Evolutionary conservation across 352 stramenopile genomes (phyloP), one percentile per base, ranked within the genome.

Genomic region (Thraustochytrium aureum): DNA sequence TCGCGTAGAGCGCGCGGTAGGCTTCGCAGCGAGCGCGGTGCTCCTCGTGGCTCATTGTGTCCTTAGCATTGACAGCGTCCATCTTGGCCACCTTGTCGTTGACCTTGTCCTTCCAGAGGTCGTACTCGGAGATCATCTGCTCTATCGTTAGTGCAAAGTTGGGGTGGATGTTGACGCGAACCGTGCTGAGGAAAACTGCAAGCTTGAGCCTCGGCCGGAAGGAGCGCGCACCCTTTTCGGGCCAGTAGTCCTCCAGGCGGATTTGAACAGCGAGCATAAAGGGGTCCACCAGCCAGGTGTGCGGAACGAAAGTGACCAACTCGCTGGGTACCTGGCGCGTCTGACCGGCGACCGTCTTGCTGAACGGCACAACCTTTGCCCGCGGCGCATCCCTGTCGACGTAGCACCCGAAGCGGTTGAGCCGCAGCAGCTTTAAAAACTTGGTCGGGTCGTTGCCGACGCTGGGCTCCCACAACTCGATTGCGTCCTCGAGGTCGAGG

Each of bases 31-130:
- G 67, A 22, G 47, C 38, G 17, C 10, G 14, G 35, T 76, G 67
- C 67, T 76, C 67, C 32, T 67, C 10, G 33, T 20, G n/a, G 38
- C 67, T 76, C 67, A 76, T 76, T 17, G 67, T 76, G 37, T 62
- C 26, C 12, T 43, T 22, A 17, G 67, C 67, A 43, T 76, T 76
- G 33, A 76, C 22, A n/a, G 67, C 47, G 67, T 76, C 67, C 54
- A 76, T 76, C 22, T 65, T 76, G 47, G 39, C 17, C 26, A 76
- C 45, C 54, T 76, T 76, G 33, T 62, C 67, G 12, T 47, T n/a
- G 38, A 76, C 56, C 20, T 26, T 69, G 12, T 75, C 10, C 22
- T 74, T 75, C 67, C 67, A 76, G 7, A 2, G 22, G 38, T 75
- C 67, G 33, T 61, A 43, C 26, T 76, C 67, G 20, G 30, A 32